Evolutionary conservation across 2,329 filamentous ascomycete genomes (phyloP).

Genomic region (Verticillium nonalfalfae): DNA sequence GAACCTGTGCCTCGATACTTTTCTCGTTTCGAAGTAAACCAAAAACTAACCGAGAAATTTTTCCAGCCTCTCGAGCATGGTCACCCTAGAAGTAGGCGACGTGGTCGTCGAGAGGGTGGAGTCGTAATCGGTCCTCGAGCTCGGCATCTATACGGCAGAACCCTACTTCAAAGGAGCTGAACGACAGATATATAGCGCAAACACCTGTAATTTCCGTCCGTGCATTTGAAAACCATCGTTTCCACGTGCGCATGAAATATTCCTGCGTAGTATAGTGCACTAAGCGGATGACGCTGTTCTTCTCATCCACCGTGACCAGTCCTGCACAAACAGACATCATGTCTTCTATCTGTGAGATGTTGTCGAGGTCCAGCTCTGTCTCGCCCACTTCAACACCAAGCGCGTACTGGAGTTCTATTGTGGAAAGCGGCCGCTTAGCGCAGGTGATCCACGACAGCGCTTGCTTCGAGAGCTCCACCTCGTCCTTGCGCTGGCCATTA

Average conservation of each 20-base stretch:
- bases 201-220: constrained; percentile 17
- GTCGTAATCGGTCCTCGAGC: constrained; percentile 13
- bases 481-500: constrained; percentile 22
- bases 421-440: constrained; percentile 24
- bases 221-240: constrained; percentile 21
- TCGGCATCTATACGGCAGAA: constrained; percentile 10
- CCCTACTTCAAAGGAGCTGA: constrained; percentile 14
- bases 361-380: constrained; percentile 23
- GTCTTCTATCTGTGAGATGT: constrained; percentile 22
- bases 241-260: constrained; percentile 26
- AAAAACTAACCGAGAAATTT: constrained; percentile 2
- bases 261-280: constrained; percentile 39
- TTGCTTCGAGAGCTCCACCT: constrained; percentile 27
- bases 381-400: constrained; percentile 26
- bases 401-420: constrained; percentile 31
- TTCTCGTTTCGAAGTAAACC: constrained; percentile 10
- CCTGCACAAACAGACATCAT: constrained; percentile 32
- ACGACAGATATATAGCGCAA: constrained; percentile 22
- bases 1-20: constrained; percentile 10
- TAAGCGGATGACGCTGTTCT: constrained; percentile 28
- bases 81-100: constrained; percentile 24
- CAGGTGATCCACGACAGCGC: constrained; percentile 32
- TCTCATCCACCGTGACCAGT: constrained; percentile 30
- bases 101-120: constrained; percentile 21
- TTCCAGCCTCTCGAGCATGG: constrained; percentile 17